phyloP scores from a whole-genome alignment of 176 grass and related monocot genomes.

The Lolium multiflorum region DNA sequence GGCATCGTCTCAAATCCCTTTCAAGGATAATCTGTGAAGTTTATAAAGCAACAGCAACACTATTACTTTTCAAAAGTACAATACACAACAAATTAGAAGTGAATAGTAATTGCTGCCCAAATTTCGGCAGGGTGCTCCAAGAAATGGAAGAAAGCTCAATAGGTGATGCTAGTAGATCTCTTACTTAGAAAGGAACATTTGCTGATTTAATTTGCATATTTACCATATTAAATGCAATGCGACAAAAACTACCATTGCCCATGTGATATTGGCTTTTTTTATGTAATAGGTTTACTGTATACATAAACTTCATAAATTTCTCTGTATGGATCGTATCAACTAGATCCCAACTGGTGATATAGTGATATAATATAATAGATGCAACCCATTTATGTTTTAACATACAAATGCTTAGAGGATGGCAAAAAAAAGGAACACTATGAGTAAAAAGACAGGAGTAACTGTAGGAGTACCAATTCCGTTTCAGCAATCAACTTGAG shows the following conservation, averaged over 20 bases:
- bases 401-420: neutral
- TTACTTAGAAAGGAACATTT: neutral
- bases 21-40: neutral
- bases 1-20: constrained; percentile 34
- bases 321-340: neutral
- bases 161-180: neutral
- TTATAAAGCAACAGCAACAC: neutral
- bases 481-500: neutral
- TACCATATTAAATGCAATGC: neutral
- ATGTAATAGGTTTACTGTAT: neutral
- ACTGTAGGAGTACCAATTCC: neutral
- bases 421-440: neutral
- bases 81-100: neutral
- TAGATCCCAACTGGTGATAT: neutral
- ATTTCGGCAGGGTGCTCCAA: neutral
- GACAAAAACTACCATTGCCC: neutral
- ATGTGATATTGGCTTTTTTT: neutral
- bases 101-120: neutral
- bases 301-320: constrained; percentile 7
- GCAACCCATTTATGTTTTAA: neutral
- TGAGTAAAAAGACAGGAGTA: neutral
- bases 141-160: neutral
- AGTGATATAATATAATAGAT: neutral
- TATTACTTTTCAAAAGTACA: neutral
- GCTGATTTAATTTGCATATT: neutral